Evolutionary conservation across 441 rosid species (phyloP).

Genomic region (Pelargonium cotyledonis): DNA sequence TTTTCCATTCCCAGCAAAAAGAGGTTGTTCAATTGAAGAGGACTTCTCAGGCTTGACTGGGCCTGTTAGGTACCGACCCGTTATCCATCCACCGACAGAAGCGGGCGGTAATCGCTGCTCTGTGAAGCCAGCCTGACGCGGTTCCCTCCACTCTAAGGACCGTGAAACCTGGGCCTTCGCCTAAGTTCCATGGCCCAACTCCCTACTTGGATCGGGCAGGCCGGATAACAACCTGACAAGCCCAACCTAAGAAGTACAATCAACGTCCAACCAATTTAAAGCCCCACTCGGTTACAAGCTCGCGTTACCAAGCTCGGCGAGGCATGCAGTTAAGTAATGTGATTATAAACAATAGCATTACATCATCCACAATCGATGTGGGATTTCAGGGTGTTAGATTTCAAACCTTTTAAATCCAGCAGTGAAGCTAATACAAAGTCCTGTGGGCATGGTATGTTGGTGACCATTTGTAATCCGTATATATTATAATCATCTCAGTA

Average conservation of each 20-base stretch:
- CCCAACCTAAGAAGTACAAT: not conserved
- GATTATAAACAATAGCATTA: not conserved
- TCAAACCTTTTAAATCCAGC: no score
- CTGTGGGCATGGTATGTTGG: no score
- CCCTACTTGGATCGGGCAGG: slow-evolving; percentile 28
- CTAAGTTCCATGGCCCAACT: slow-evolving; percentile 17
- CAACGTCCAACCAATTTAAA: slow-evolving; percentile 19
- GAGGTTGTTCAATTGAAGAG: not conserved
- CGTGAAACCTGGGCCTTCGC: slow-evolving; percentile 9
- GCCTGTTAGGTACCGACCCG: not conserved
- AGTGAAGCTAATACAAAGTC: no score
- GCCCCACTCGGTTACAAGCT: slow-evolving; percentile 27
- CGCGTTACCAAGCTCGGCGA: slow-evolving; percentile 10
- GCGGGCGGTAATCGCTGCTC: slow-evolving; percentile 38
- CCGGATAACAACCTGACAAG: slow-evolving; percentile 2
- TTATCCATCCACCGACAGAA: slow-evolving; percentile 20
- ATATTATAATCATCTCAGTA: no score
- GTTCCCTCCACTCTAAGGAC: not conserved
- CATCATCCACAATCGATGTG: not conserved
- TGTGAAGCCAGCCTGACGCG: slow-evolving; percentile 48
- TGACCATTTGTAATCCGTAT: no score
- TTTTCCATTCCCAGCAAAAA: no score
- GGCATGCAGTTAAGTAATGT: no score
- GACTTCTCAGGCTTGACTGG: not conserved
- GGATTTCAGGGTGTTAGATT: not conserved